Base-by-base conservation (phyloP, 1,139 yeast species). In the Debaryomycetaceae sp. region DNA sequence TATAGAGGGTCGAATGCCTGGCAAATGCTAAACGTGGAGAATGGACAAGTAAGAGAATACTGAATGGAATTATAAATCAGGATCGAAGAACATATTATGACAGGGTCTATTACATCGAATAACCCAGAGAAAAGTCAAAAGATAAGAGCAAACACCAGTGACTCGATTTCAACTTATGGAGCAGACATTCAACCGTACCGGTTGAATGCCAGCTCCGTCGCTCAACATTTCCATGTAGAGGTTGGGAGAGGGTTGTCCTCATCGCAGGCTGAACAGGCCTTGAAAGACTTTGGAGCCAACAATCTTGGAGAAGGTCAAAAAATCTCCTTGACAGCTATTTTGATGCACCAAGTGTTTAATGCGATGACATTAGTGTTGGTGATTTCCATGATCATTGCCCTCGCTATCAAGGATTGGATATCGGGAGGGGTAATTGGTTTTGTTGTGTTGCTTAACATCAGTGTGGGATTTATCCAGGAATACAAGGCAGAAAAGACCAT, bases 361-460 rank as follows among this genome's bases (percentile, higher is more conserved):
- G 95, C 95, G 41, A 86, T 87, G 95, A 83, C 86, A 39, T 65
- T 87, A 53, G 91, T 86, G 13, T 72, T 87, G 53, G 66, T 85
- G 41, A 83, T 85, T 43, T 83, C 93, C 27, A 82, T 85, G 89
- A 67, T 83, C 37, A 85, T 87, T 43, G 85, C 93, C 2, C 75
- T 86, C 41, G 91, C 87, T 13, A 84, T 87, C 53, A 72, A 71
- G 46, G 95, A 86, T 64, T 86, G 88, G 85, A 87, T 86, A 47
- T 83, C 90, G 5, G 95, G 91, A 43, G 95, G 95, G 44, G 95
- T 87, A 31, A 84, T 87, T 59, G 84, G 81, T 1, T 84, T 80
- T 43, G 93, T 87, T 27, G 83, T 86, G 33, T 65, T 66, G 37
- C 73, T 87, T 50, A 87, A 87, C 59, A 82, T 86, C 40, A 66